Conservation (phyloP, 169 alveolate species). For the Besnoitia besnoiti region DNA sequence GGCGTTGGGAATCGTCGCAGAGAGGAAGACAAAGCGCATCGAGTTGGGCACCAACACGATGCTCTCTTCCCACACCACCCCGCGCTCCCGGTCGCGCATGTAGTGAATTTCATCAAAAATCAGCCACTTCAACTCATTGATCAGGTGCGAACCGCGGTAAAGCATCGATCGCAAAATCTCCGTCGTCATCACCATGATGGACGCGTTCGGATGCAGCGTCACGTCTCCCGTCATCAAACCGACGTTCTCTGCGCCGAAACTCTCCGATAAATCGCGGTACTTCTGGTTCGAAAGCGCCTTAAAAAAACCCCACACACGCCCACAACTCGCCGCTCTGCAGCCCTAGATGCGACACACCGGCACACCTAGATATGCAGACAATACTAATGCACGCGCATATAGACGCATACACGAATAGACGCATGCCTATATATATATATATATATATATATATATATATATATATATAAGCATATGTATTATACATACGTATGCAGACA, state of each 20-base stretch:
- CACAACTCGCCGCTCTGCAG: not conserved
- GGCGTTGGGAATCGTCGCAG: conserved; percentile 99
- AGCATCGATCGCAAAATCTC: conserved; percentile 98
- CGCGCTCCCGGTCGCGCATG: conserved; percentile 99
- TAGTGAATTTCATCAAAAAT: conserved; percentile 99
- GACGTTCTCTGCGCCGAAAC: conserved; percentile 94
- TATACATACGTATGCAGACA: not conserved
- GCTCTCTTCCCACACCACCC: conserved; percentile 99
- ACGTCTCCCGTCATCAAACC: conserved; percentile 99
- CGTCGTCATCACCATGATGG: conserved; percentile 99
- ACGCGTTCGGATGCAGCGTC: conserved; percentile 96
- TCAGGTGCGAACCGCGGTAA: conserved; percentile 97
- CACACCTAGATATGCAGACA: not conserved
- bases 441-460: not conserved
- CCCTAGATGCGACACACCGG: not conserved
- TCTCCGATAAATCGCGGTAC: conserved; percentile 97
- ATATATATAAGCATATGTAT: not conserved
- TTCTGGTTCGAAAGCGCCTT: conserved; percentile 98
- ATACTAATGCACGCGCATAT: not conserved
- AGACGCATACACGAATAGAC: not conserved
- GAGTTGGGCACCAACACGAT: conserved; percentile 88
- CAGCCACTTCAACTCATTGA: conserved; percentile 94
- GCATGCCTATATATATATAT: not conserved
- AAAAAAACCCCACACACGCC: not conserved
- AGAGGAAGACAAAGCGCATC: conserved; percentile 95